phyloP scores from a whole-genome alignment of 768 basidiomycete species.

The Auriscalpium vulgare region DNA sequence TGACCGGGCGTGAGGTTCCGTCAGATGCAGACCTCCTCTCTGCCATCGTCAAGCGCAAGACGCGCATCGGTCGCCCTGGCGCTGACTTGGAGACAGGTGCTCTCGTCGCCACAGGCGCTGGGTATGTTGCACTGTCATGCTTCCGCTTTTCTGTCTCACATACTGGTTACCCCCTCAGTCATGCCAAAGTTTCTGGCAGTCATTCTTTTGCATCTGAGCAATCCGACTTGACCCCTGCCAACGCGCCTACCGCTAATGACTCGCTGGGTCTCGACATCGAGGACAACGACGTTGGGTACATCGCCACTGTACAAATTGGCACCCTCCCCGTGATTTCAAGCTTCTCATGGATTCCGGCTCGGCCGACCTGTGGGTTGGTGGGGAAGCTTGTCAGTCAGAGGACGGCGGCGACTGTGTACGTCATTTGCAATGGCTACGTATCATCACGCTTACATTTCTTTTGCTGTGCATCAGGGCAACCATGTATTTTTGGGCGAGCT shows the following conservation, averaged over 20 bases:
- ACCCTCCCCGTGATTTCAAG: conserved; percentile 34
- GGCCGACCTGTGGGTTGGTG: conserved; percentile 37
- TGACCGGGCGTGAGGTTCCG: conserved; percentile 52
- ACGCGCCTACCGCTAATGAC: conserved; percentile 34
- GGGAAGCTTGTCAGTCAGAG: conserved; percentile 24
- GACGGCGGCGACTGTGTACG: conserved; percentile 33
- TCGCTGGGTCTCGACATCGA: conserved; percentile 67
- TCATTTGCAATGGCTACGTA: not conserved
- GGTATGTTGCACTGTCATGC: too few relatives aligned
- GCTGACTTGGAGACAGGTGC: not conserved
- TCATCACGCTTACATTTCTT: not conserved
- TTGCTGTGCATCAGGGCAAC: conserved; percentile 35
- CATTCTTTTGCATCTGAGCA: conserved; percentile 22
- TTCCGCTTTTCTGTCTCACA: too few relatives aligned
- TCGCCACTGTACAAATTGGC: conserved; percentile 35
- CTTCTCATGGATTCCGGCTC: conserved; percentile 41
- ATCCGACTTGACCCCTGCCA: conserved; percentile 35
- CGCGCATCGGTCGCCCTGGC: not conserved
- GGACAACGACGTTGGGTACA: conserved; percentile 48
- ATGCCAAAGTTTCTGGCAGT: too few relatives aligned
- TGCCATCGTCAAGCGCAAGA: conserved; percentile 36
- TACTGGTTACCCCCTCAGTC: too few relatives aligned
- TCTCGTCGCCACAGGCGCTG: too few relatives aligned
- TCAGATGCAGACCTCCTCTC: conserved; percentile 37
- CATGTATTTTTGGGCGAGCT: conserved; percentile 59